Evolutionary conservation across 2,329 filamentous ascomycete genomes (phyloP).

Genomic region (Alternaria ventricosa): DNA sequence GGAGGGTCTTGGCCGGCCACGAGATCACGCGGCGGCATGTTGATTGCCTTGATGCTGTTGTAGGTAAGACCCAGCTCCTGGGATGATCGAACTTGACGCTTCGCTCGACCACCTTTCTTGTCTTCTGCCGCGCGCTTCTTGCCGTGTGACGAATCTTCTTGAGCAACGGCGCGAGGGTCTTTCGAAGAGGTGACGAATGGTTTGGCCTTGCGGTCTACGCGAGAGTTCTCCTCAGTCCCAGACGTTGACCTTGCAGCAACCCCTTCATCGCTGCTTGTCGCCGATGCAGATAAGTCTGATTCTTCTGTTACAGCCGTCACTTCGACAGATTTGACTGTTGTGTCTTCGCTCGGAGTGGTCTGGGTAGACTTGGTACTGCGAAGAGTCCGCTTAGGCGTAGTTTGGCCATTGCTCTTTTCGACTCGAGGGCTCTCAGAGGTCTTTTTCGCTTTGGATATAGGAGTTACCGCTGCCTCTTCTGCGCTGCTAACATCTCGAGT

Average conservation of each 20-base stretch:
- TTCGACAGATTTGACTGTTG: neutral
- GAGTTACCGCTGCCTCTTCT: neutral
- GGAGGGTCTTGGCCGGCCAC: constrained; percentile 5
- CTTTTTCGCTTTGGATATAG: neutral
- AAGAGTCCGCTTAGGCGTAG: neutral
- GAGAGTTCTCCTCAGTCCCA: neutral
- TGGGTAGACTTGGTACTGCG: neutral
- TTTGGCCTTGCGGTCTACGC: neutral
- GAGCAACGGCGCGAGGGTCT: neutral
- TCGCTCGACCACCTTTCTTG: neutral
- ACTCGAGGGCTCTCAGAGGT: neutral
- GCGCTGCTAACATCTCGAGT: neutral
- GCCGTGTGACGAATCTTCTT: neutral
- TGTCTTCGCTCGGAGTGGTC: neutral
- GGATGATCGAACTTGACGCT: neutral
- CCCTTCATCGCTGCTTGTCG: neutral
- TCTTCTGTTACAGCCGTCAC: neutral
- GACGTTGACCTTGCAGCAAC: neutral
- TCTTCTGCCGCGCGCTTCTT: constrained; percentile 4
- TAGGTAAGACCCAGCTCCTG: constrained; percentile 6
- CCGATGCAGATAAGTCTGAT: neutral
- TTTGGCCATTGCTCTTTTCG: neutral
- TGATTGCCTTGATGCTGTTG: constrained; percentile 21
- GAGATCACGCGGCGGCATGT: constrained; percentile 16
- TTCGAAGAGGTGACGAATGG: neutral